These are phyloP conservation scores for Gnaphalium uliginosum DNA, from an alignment of 129 eudicot genomes.

Conservation along the genomic window DNA sequence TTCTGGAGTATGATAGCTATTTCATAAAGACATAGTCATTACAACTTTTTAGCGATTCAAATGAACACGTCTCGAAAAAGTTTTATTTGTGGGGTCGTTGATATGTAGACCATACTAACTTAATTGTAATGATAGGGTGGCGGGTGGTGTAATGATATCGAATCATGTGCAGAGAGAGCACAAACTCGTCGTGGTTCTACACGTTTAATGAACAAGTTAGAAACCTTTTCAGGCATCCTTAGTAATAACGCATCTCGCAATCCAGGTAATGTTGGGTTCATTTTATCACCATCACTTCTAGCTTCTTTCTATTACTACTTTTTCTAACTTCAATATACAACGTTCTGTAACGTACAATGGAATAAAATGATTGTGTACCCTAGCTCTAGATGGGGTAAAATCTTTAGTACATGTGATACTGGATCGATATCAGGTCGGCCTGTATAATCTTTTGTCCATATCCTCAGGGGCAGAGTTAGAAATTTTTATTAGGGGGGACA, in stretches of 20 bases:
- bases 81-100: constrained; percentile 24
- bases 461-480: no score
- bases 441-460: no score
- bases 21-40: neutral
- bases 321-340: neutral
- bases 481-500: no score
- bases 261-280: constrained; percentile 55
- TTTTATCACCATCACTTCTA: neutral
- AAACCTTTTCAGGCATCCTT: constrained; percentile 74
- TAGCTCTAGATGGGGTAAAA: no score
- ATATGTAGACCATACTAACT: constrained; percentile 10
- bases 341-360: no score
- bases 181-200: constrained; percentile 84
- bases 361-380: no score
- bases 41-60: neutral
- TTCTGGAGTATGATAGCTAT: neutral
- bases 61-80: neutral
- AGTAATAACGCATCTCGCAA: constrained; percentile 75
- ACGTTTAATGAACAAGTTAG: constrained; percentile 62
- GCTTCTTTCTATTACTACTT: neutral
- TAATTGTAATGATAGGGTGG: constrained; percentile 67
- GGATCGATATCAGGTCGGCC: neutral
- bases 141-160: constrained; percentile 95
- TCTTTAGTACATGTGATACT: no score
- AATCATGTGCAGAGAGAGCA: constrained; percentile 80